Conservation (phyloP, 1,139 yeast genomes). For the Blastobotrys persicus region DNA sequence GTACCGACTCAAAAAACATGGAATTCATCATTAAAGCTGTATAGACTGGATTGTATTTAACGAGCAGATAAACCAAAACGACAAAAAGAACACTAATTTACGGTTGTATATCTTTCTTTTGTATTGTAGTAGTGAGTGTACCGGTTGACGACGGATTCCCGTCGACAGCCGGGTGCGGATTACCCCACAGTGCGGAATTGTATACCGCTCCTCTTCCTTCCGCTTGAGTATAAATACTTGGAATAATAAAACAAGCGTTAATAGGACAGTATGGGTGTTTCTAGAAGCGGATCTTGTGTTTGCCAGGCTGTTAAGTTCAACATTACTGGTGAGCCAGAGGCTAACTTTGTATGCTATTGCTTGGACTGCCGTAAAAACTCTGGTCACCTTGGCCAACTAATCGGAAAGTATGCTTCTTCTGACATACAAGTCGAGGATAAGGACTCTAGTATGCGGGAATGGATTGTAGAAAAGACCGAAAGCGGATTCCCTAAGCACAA, state of each 20-base stretch:
- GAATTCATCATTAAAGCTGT: background rate
- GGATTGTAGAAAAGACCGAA: slow-evolving; percentile 25
- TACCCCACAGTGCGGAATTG: slow-evolving; percentile 2
- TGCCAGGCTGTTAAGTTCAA: slow-evolving; percentile 28
- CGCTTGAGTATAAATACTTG: background rate
- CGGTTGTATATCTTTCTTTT: no score
- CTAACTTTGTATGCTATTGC: slow-evolving; percentile 29
- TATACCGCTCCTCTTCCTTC: background rate
- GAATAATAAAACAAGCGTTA: background rate
- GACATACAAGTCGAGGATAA: slow-evolving; percentile 26
- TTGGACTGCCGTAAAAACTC: slow-evolving; percentile 34
- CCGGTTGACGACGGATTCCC: background rate
- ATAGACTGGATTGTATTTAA: no score
- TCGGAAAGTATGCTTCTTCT: slow-evolving; percentile 22
- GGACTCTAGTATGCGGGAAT: slow-evolving; percentile 22
- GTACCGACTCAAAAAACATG: background rate
- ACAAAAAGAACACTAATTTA: no score
- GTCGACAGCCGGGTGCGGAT: background rate
- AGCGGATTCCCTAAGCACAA: slow-evolving; percentile 33
- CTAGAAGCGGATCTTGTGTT: slow-evolving; percentile 27
- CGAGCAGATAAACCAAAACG: no score
- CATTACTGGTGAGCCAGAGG: slow-evolving; percentile 24
- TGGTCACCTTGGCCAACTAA: slow-evolving; percentile 33
- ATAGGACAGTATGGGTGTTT: background rate
- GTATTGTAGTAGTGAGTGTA: no score